These are phyloP conservation scores for Lophium mytilinum DNA, from an alignment of 495 filamentous ascomycete genomes.

Conservation along the genomic window DNA sequence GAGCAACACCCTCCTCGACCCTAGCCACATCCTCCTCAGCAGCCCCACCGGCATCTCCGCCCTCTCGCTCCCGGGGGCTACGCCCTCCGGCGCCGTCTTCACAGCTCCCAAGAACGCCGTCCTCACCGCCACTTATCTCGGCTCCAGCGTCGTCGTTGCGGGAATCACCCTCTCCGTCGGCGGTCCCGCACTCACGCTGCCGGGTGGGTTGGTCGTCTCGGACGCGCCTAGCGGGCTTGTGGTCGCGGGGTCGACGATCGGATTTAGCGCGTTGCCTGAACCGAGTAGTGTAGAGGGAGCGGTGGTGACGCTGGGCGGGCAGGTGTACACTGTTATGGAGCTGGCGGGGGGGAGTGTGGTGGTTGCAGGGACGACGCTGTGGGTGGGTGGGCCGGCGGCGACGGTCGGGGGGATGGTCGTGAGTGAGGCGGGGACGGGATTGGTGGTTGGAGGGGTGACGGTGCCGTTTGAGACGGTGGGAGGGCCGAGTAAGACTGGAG, in stretches of 20 bases:
- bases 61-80: background rate
- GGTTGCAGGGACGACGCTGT: conserved; percentile 2
- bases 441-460: conserved; percentile 4
- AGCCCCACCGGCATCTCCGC: background rate
- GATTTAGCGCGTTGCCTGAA: background rate
- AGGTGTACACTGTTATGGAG: conserved; percentile 1
- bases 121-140: conserved; percentile 7
- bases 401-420: conserved; percentile 13
- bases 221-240: conserved; percentile 3
- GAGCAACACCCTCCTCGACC: background rate
- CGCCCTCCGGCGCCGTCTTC: conserved; percentile 3
- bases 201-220: conserved; percentile 7
- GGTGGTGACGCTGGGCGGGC: conserved; percentile 5
- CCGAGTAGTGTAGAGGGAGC: background rate
- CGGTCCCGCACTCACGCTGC: conserved; percentile 2
- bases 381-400: conserved; percentile 2
- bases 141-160: background rate
- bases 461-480: conserved; percentile 4
- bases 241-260: conserved; percentile 1
- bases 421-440: conserved; percentile 6
- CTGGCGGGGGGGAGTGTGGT: background rate
- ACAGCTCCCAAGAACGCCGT: conserved; percentile 4
- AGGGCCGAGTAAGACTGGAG: background rate
- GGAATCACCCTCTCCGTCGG: conserved; percentile 4
- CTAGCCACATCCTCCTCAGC: background rate